Evolutionary conservation across 352 stramenopile species (phyloP).

Genomic region (Lagenidium giganteum): DNA sequence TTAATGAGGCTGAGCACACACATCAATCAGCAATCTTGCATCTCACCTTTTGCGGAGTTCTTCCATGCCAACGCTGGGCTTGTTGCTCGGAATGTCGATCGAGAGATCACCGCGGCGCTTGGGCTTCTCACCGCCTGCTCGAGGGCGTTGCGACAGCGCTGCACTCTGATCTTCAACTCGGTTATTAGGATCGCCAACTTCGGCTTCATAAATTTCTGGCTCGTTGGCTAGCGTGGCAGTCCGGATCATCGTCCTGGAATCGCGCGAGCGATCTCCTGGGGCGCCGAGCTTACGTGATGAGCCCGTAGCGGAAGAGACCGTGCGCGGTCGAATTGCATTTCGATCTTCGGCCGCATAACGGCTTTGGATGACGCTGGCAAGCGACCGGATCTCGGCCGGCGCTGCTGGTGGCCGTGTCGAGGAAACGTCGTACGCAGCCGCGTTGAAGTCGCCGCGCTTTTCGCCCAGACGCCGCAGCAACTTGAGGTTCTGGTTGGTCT

Average conservation of each 20-base stretch:
- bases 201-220: slow-evolving; percentile 8
- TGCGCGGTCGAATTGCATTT: neutral
- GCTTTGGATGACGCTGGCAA: slow-evolving; percentile 19
- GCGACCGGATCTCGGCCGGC: slow-evolving; percentile 17
- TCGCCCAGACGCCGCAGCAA: slow-evolving; percentile 75
- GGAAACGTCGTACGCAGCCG: slow-evolving; percentile 26
- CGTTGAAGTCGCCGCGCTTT: slow-evolving; percentile 40
- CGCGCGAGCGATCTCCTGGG: slow-evolving; percentile 8
- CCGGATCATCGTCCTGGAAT: slow-evolving; percentile 21
- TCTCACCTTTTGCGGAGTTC: slow-evolving; percentile 28
- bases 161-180: too few relatives aligned
- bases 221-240: slow-evolving; percentile 1
- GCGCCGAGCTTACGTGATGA: slow-evolving; percentile 8
- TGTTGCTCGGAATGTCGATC: too few relatives aligned
- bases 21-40: neutral
- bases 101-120: too few relatives aligned
- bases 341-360: slow-evolving; percentile 18
- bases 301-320: neutral
- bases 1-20: neutral
- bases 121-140: too few relatives aligned
- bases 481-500: slow-evolving; percentile 86
- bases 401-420: slow-evolving; percentile 10
- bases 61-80: too few relatives aligned
- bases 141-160: too few relatives aligned
- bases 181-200: too few relatives aligned